phyloP scores from a whole-genome alignment of 2,329 filamentous ascomycete species.

The Beauveria scarabaeidicola region DNA sequence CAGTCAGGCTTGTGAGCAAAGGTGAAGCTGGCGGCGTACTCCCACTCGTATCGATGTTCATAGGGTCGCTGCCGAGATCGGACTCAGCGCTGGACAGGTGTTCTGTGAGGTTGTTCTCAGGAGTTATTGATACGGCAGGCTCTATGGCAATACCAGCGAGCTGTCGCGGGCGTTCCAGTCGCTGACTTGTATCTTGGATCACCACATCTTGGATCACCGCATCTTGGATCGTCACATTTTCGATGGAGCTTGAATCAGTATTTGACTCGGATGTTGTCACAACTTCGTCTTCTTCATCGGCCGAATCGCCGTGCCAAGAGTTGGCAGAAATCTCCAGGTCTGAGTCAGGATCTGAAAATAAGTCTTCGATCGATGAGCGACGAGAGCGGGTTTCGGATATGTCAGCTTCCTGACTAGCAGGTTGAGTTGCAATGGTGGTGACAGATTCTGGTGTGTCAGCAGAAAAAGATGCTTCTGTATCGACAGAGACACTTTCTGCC shows the following conservation, averaged over 20 bases:
- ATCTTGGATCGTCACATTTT: neutral
- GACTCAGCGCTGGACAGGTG: neutral
- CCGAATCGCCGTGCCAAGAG: neutral
- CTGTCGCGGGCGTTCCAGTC: neutral
- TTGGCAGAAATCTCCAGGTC: neutral
- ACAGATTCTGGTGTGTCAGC: neutral
- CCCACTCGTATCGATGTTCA: slow-evolving; percentile 2
- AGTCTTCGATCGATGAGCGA: slow-evolving; percentile 1
- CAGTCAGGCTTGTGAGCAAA: too few species aligned
- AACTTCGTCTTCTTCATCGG: neutral
- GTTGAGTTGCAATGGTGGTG: neutral
- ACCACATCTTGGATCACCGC: neutral
- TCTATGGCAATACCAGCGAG: neutral
- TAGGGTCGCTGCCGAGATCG: neutral
- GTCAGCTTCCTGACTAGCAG: neutral
- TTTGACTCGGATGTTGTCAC: neutral
- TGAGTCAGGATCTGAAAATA: neutral
- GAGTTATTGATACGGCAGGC: neutral
- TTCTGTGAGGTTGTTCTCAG: too few species aligned
- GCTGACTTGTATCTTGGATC: neutral
- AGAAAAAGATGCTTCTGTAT: too few species aligned
- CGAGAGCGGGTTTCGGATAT: neutral
- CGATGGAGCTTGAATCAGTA: neutral
- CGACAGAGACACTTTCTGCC: neutral
- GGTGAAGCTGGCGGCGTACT: neutral